Percentiles rank a stretch among this genome's conserved stretches.
Evolutionary conservation across 805 yeast species (phyloP).

Genomic region (Cyberlindnera suaveolens): DNA sequence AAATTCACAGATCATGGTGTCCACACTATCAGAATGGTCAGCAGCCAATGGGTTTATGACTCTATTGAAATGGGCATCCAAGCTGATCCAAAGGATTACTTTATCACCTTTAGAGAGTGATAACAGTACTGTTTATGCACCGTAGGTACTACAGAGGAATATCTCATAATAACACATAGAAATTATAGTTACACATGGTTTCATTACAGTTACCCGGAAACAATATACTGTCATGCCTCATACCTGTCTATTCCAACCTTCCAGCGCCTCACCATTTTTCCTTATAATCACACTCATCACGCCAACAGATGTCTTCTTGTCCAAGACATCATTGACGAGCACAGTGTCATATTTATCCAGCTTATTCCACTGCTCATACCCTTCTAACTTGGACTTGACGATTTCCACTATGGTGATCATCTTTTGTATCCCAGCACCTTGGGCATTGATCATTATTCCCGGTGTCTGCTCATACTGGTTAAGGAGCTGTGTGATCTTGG

Average conservation of each 20-base stretch:
- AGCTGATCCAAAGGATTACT: slow-evolving; percentile 28
- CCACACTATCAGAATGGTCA: slow-evolving; percentile 29
- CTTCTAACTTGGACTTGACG: slow-evolving; percentile 10
- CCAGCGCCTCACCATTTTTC: slow-evolving; percentile 4
- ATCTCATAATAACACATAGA: no score
- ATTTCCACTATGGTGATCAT: slow-evolving; percentile 19
- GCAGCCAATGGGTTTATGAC: slow-evolving; percentile 29
- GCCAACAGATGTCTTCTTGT: slow-evolving; percentile 15
- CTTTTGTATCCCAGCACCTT: slow-evolving; percentile 21
- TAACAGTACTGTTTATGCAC: no score
- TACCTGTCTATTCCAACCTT: slow-evolving; percentile 17
- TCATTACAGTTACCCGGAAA: not conserved
- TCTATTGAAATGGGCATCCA: slow-evolving; percentile 27
- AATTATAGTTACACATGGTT: no score
- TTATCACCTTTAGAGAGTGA: no score
- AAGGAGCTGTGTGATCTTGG: slow-evolving; percentile 10
- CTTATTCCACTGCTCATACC: slow-evolving; percentile 18
- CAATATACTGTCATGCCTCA: not conserved
- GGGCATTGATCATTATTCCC: not conserved
- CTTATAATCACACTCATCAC: slow-evolving; percentile 18
- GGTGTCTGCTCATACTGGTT: not conserved
- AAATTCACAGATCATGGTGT: slow-evolving; percentile 7
- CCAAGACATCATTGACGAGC: slow-evolving; percentile 14
- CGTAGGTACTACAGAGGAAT: no score
- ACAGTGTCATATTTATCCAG: slow-evolving; percentile 17